These are phyloP conservation scores for Phytopythium litorale DNA, from an alignment of 352 stramenopile genomes.

Conservation along the genomic window DNA sequence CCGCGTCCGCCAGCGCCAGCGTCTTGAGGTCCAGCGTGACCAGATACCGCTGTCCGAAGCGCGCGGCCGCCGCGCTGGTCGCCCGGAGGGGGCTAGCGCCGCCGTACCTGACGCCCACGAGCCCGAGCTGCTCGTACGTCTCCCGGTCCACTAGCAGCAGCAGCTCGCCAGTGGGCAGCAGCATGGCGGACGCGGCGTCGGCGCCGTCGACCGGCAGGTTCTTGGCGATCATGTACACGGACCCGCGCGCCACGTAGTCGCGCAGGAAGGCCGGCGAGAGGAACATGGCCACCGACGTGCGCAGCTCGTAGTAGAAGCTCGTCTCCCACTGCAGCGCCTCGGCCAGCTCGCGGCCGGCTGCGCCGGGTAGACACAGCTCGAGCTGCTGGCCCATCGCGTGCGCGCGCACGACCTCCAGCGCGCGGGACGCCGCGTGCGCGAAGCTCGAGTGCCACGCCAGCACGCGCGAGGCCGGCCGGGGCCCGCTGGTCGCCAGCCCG, in stretches of 20 bases:
- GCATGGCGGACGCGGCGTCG: slow-evolving; percentile 47
- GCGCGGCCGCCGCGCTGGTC: neutral
- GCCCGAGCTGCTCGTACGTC: slow-evolving; percentile 68
- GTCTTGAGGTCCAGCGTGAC: slow-evolving; percentile 59
- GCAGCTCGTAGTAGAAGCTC: slow-evolving; percentile 80
- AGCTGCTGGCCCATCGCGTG: slow-evolving; percentile 71
- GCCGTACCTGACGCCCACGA: slow-evolving; percentile 67
- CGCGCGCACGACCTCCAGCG: slow-evolving; percentile 32
- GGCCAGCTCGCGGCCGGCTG: slow-evolving; percentile 23
- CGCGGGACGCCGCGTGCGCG: slow-evolving; percentile 37
- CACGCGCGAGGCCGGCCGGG: slow-evolving; percentile 33
- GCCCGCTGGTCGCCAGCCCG: slow-evolving; percentile 11
- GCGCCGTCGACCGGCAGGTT: slow-evolving; percentile 59
- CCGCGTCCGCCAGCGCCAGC: slow-evolving; percentile 23
- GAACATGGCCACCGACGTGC: slow-evolving; percentile 44
- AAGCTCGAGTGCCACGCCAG: slow-evolving; percentile 69
- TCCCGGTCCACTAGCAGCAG: slow-evolving; percentile 58
- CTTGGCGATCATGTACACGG: slow-evolving; percentile 75
- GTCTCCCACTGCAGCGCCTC: slow-evolving; percentile 71
- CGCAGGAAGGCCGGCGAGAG: slow-evolving; percentile 52
- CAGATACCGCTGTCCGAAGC: slow-evolving; percentile 48
- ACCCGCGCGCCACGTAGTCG: slow-evolving; percentile 47
- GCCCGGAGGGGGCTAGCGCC: slow-evolving; percentile 17
- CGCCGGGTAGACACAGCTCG: slow-evolving; percentile 51
- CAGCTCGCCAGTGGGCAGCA: slow-evolving; percentile 64